Percentiles rank a stretch among this genome's conserved stretches.
Conservation (phyloP, 1,284 basidiomycete genomes). For the Ceratobasidium sp. region DNA sequence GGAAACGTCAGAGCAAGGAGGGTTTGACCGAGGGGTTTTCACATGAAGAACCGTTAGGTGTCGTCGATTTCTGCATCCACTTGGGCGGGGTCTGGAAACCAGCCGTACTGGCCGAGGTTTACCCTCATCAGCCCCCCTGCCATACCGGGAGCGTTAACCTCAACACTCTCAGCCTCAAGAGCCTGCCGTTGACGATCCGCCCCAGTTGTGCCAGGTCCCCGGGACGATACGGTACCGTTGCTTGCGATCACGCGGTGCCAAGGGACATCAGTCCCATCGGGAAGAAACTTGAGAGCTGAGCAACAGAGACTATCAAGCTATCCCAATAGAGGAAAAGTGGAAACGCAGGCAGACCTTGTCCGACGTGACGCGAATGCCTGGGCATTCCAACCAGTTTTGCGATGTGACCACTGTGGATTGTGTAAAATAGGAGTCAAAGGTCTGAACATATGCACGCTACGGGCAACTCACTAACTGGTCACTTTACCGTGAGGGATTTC, state of each 20-base stretch:
- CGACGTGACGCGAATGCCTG: constrained; percentile 82
- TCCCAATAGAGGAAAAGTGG: not conserved
- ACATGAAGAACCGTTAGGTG: constrained; percentile 3
- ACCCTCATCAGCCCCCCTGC: constrained; percentile 62
- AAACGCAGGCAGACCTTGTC: constrained; percentile 69
- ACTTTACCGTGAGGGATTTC: constrained; percentile 71
- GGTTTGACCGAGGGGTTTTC: not conserved
- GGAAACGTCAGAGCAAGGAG: not conserved
- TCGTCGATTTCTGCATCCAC: constrained; percentile 52
- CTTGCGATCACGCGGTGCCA: constrained; percentile 79
- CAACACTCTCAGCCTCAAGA: constrained; percentile 76
- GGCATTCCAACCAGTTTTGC: constrained; percentile 87
- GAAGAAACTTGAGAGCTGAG: constrained; percentile 75
- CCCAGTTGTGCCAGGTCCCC: constrained; percentile 77
- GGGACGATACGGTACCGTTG: constrained; percentile 77
- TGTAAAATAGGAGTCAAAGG: not conserved
- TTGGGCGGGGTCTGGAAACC: constrained; percentile 64
- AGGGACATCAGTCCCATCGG: constrained; percentile 67
- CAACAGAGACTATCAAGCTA: not conserved
- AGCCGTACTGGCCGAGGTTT: constrained; percentile 64
- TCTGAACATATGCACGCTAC: not conserved
- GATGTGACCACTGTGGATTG: constrained; percentile 69
- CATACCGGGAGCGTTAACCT: constrained; percentile 62
- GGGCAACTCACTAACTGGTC: constrained; percentile 64
- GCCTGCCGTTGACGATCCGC: constrained; percentile 73